These are phyloP conservation scores for Maudiozyma bulderi DNA, from an alignment of 805 yeast species.

Conservation along the genomic window DNA sequence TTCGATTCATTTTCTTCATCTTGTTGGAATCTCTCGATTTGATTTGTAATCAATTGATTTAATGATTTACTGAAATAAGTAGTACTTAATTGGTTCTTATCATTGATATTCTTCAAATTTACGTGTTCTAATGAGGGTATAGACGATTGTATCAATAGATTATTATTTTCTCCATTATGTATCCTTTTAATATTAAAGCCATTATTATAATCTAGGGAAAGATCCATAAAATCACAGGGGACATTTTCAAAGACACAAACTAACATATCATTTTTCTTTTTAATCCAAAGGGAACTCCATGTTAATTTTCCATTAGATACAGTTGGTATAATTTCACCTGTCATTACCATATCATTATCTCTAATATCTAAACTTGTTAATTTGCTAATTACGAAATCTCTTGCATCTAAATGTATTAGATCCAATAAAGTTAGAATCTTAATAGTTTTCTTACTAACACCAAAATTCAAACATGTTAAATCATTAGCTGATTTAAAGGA, in stretches of 20 bases:
- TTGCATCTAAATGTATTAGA: constrained; percentile 63
- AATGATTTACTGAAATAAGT: constrained; percentile 18
- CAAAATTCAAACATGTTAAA: constrained; percentile 76
- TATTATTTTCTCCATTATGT: neutral
- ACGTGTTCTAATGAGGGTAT: neutral
- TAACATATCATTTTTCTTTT: constrained; percentile 53
- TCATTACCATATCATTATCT: constrained; percentile 43
- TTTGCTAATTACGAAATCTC: constrained; percentile 54
- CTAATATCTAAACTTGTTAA: constrained; percentile 27
- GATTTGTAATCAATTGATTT: constrained; percentile 14
- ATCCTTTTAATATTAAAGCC: constrained; percentile 17
- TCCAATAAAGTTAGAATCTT: constrained; percentile 59
- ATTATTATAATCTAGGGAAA: constrained; percentile 31
- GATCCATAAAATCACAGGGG: constrained; percentile 52
- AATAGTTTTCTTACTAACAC: constrained; percentile 55
- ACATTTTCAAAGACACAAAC: constrained; percentile 82
- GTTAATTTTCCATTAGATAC: constrained; percentile 22
- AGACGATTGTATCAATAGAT: constrained; percentile 2
- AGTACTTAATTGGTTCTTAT: constrained; percentile 2
- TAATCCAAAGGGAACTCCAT: constrained; percentile 53
- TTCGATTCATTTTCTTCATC: constrained; percentile 1
- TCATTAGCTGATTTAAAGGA: constrained; percentile 74
- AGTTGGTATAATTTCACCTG: constrained; percentile 78
- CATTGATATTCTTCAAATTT: constrained; percentile 5
- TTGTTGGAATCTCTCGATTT: constrained; percentile 2